Evolutionary conservation across 2,329 filamentous ascomycete genomes (phyloP), one percentile per base, ranked within the genome.

Genomic region (Exophiala calicioides): DNA sequence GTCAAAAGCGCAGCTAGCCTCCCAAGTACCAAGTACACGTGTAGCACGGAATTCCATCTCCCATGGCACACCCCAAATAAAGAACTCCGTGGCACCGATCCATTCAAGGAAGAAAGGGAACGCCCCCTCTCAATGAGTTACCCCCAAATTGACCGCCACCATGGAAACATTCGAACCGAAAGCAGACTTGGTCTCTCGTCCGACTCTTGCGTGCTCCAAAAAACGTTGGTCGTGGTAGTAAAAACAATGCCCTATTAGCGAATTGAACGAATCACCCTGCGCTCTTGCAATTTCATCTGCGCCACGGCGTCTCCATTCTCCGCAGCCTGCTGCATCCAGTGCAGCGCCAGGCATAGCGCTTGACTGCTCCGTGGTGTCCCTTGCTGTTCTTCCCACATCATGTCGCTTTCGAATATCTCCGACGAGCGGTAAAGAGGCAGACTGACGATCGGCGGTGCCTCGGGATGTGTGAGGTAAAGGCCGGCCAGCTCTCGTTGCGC

Each of bases 281-380:
- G 69, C 69, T 94, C 88, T 55, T 84, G 79, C 66, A 96, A 71
- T 68, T 91, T 90, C 65, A 85, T 86, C 63, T 82, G 84, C 15
- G 91, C 91, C 58, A 95, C 73, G 62, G 86, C 80, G 65, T 97
- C 91, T 1, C 90, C 90, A n/a, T 90, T 90, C 44, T 80, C 79
- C 59, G 88, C 86, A 27, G 88, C 90, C 56, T 88, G 76, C 70
- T 91, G 88, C 90, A 97, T 96, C 90, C 91, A 97, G 73, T 97
- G 91, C 68, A 94, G 84, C 7, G 91, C 91, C 47, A 95, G 81
- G 61, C 90, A 96, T 87, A 97, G 93, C 31, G 90, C 82, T 43
- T 85, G 85, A 59, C 85, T 80, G 27, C 43, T 47, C 12, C 50
- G 54, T n/a, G 16, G 41, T 13, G 31, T 24, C 10, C 44, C 50